A percentile compares a stretch with the other conserved stretches of the same genome.
phyloP scores from a whole-genome alignment of 225 moss, liverwort and hornwort species.

The Bryoerythrophyllum caledonicum region DNA sequence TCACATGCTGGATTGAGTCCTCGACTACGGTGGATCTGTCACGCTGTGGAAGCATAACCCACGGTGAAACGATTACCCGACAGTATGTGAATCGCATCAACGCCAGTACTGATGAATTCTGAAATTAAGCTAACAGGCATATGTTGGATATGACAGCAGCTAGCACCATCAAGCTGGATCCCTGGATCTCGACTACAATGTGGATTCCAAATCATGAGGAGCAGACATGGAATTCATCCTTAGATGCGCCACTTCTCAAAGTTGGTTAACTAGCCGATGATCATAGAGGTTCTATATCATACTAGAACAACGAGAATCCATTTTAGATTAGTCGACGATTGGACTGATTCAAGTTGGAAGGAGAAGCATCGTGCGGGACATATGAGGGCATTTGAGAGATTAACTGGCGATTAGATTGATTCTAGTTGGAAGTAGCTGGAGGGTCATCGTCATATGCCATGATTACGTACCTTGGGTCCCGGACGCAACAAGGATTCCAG shows the following conservation, averaged over 20 bases:
- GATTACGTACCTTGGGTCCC: conserved; percentile 22
- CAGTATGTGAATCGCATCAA: neutral
- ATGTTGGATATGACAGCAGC: neutral
- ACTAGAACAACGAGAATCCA: neutral
- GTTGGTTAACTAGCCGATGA: neutral
- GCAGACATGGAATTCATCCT: neutral
- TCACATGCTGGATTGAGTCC: conserved; percentile 32
- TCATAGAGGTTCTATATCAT: neutral
- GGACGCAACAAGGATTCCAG: conserved; percentile 28
- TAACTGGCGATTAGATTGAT: neutral
- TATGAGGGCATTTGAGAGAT: no score
- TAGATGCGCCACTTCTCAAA: neutral
- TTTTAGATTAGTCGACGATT: neutral
- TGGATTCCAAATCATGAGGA: neutral
- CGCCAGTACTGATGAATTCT: neutral
- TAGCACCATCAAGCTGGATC: neutral
- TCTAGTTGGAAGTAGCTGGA: neutral
- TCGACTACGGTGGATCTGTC: conserved; percentile 36
- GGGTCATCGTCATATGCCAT: neutral
- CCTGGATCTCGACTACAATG: neutral
- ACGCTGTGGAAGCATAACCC: conserved; percentile 14
- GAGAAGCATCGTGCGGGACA: neutral
- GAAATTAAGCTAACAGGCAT: no score
- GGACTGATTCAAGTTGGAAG: neutral
- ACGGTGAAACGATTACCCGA: neutral